Percentiles rank a stretch among this genome's conserved stretches.
phyloP scores from a whole-genome alignment of 768 basidiomycete species.

The Suillus plorans region DNA sequence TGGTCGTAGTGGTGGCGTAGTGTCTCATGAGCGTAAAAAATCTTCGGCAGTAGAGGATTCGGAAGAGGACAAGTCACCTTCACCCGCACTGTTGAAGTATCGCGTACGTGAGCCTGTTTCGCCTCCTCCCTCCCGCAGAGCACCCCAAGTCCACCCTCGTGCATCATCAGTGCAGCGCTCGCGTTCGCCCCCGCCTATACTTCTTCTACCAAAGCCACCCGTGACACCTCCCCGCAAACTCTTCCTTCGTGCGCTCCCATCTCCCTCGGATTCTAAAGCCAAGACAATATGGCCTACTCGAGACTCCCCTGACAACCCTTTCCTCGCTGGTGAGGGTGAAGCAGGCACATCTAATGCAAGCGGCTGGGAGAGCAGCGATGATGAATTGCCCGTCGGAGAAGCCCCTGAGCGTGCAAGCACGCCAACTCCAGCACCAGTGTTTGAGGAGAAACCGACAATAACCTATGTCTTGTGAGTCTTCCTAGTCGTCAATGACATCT shows the following conservation, averaged over 20 bases:
- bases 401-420: constrained; percentile 35
- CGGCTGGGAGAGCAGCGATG: constrained; percentile 35
- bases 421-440: constrained; percentile 33
- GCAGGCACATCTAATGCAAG: constrained; percentile 16
- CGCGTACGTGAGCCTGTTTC: constrained; percentile 51
- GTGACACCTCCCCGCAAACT: constrained; percentile 25
- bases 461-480: constrained; percentile 71
- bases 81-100: constrained; percentile 36
- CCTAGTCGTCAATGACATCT: not conserved
- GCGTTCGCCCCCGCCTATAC: constrained; percentile 11
- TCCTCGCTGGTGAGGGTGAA: constrained; percentile 46
- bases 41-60: constrained; percentile 8
- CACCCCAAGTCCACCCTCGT: constrained; percentile 30
- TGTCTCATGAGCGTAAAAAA: constrained; percentile 26
- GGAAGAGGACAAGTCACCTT: constrained; percentile 22
- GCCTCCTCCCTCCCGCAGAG: constrained; percentile 65
- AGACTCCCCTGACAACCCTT: constrained; percentile 74
- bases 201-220: constrained; percentile 13
- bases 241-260: constrained; percentile 22
- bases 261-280: constrained; percentile 33
- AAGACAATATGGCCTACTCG: constrained; percentile 39
- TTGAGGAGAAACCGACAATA: constrained; percentile 59
- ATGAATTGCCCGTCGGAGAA: constrained; percentile 34
- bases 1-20: constrained; percentile 15
- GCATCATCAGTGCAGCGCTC: constrained; percentile 24